Percentiles rank a stretch among this genome's conserved stretches.
These are phyloP conservation scores for Fraxinus angustifolia DNA, from an alignment of 305 asterid species.

Conservation along the genomic window DNA sequence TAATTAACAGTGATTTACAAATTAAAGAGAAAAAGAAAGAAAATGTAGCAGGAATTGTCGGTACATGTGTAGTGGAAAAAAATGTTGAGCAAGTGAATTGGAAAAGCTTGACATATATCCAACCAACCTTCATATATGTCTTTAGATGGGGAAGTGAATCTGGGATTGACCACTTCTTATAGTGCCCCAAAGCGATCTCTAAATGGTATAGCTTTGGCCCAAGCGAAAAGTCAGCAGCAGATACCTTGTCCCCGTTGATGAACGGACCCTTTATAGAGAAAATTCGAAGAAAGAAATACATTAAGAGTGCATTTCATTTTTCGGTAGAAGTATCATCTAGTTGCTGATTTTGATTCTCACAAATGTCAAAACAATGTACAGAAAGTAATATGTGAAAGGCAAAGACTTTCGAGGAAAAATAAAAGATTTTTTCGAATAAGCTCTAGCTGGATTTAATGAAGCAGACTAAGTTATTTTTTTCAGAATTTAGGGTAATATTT, in stretches of 20 bases:
- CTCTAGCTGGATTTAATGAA: neutral
- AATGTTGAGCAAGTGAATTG: neutral
- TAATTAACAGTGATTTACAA: neutral
- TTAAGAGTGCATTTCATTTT: neutral
- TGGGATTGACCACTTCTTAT: conserved; percentile 82
- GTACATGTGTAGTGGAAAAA: neutral
- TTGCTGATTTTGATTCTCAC: conserved; percentile 2
- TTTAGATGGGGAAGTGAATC: conserved; percentile 60
- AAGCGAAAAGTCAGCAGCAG: conserved; percentile 89
- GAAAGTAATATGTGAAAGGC: neutral
- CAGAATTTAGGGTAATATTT: neutral
- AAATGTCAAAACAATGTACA: neutral
- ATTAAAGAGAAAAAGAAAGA: neutral
- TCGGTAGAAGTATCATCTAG: neutral
- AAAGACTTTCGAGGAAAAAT: neutral
- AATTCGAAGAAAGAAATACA: neutral
- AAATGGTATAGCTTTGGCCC: conserved; percentile 94
- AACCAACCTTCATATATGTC: conserved; percentile 76
- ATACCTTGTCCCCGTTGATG: conserved; percentile 64
- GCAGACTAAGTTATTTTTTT: neutral
- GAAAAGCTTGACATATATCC: conserved; percentile 9
- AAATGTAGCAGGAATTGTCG: neutral
- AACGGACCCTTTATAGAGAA: conserved; percentile 57
- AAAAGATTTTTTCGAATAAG: neutral
- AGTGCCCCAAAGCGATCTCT: conserved; percentile 76